phyloP scores from a whole-genome alignment of 2,329 filamentous ascomycete genomes.

The Pseudogymnoascus sp. region DNA sequence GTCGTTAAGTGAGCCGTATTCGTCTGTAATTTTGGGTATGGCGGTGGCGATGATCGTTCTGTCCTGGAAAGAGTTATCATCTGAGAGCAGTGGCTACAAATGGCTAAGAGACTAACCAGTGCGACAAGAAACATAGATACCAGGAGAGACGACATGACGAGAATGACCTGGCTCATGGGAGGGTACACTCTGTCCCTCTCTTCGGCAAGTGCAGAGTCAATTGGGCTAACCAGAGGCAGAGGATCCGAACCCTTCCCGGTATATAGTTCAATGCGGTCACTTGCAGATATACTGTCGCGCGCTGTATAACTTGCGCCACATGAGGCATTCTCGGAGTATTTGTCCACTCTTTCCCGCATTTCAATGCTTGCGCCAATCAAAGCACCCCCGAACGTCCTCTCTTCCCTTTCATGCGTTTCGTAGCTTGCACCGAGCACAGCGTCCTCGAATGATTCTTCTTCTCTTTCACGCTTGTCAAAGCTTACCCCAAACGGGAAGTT shows the following conservation, averaged over 20 bases:
- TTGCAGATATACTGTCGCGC: not conserved
- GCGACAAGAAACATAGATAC: constrained; percentile 39
- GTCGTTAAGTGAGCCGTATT: constrained; percentile 19
- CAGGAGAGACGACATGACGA: constrained; percentile 36
- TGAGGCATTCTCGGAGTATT: not conserved
- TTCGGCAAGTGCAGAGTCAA: not conserved
- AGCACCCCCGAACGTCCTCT: not conserved
- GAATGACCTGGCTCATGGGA: not conserved
- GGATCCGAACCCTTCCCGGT: not conserved
- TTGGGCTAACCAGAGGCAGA: not conserved
- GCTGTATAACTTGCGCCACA: not conserved
- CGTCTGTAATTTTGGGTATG: constrained; percentile 20
- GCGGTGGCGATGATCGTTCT: constrained; percentile 16
- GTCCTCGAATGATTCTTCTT: not conserved
- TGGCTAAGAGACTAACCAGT: constrained; percentile 20
- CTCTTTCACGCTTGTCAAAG: not conserved
- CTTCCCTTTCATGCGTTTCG: not conserved
- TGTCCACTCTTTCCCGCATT: not conserved
- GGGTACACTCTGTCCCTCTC: not conserved
- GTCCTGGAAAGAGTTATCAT: constrained; percentile 22
- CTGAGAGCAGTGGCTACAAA: not conserved
- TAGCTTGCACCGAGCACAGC: not conserved
- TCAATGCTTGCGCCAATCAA: not conserved
- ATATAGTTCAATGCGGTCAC: not conserved
- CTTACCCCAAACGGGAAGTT: no score